phyloP scores from a whole-genome alignment of 441 rosid genomes.

The Melianthus villosus region DNA sequence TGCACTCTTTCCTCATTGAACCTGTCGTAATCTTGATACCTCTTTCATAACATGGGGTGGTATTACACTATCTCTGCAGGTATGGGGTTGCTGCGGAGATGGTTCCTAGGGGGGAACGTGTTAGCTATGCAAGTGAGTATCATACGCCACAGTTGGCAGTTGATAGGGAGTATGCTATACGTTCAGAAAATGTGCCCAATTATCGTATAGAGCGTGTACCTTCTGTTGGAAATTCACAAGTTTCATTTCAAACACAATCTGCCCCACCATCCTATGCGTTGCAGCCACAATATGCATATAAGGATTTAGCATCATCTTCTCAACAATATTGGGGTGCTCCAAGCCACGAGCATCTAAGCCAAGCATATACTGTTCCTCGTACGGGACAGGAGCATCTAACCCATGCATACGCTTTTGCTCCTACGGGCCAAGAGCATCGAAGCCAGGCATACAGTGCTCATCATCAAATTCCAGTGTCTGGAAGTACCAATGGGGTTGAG shows the following conservation, averaged over 20 bases:
- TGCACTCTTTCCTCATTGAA: too few relatives aligned
- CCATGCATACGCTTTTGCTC: neutral
- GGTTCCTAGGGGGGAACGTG: neutral
- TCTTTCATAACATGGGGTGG: too few relatives aligned
- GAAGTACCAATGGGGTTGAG: neutral
- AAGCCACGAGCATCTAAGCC: neutral
- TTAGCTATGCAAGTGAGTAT: slow-evolving; percentile 1
- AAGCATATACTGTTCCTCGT: neutral
- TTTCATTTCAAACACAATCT: slow-evolving; percentile 1
- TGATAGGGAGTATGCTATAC: slow-evolving; percentile 4
- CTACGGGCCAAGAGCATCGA: too few relatives aligned
- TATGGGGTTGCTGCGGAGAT: slow-evolving; percentile 1
- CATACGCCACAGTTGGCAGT: neutral
- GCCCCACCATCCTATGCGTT: neutral
- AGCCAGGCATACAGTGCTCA: neutral
- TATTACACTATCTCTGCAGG: neutral
- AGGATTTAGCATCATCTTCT: neutral
- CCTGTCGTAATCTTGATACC: too few relatives aligned
- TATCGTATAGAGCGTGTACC: slow-evolving; percentile 4
- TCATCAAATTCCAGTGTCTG: slow-evolving; percentile 1
- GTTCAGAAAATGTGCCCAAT: neutral
- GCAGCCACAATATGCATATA: neutral
- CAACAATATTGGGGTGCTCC: neutral
- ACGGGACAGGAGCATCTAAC: neutral
- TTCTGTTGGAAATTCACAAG: neutral